These are phyloP conservation scores for Boletus coccyginus DNA, from an alignment of 768 basidiomycete species.

Conservation along the genomic window DNA sequence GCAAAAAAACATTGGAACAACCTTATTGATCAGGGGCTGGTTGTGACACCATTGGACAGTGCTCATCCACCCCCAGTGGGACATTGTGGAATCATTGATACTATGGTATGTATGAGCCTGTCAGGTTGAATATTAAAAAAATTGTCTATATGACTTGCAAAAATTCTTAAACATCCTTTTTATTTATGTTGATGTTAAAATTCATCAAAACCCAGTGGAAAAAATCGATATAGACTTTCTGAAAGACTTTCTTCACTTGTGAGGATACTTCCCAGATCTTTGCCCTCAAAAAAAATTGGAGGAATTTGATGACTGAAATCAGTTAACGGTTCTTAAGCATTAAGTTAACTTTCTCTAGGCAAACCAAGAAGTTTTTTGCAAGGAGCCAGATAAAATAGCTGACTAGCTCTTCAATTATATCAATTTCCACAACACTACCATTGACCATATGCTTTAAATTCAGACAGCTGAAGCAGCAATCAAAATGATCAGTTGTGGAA, in stretches of 20 bases:
- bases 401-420: constrained; percentile 3
- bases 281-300: not conserved
- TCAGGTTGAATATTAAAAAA: not conserved
- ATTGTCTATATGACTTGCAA: not conserved
- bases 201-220: not conserved
- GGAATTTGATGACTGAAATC: not conserved
- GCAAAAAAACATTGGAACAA: not conserved
- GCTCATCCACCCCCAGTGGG: not conserved
- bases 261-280: not conserved
- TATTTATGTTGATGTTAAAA: not conserved
- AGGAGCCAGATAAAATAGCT: constrained; percentile 6
- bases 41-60: not conserved
- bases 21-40: not conserved
- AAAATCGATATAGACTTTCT: not conserved
- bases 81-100: not conserved
- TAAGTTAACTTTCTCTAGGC: not conserved
- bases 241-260: not conserved
- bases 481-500: too few species aligned
- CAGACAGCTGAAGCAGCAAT: too few species aligned
- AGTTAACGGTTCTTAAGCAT: not conserved
- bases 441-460: too few species aligned
- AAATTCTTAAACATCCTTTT: not conserved
- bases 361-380: constrained; percentile 4
- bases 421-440: constrained; percentile 1
- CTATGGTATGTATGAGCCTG: not conserved